Evolutionary conservation across 176 grass and related monocot genomes (phyloP), one percentile per base, ranked within the genome.

Genomic region (Tillandsia leiboldiana): DNA sequence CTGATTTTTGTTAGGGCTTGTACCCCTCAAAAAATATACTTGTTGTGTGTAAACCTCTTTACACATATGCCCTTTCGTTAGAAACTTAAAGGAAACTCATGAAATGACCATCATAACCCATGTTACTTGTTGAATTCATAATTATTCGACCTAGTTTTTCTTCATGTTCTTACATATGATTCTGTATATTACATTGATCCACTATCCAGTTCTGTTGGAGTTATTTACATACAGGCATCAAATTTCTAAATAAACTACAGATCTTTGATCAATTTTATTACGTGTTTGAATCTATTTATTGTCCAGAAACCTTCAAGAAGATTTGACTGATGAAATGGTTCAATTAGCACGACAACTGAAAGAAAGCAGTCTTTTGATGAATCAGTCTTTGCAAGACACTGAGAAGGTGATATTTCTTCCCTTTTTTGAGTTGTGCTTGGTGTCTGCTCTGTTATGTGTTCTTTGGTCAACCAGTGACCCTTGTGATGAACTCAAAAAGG

Each of bases 271-370:
- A 13, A 70, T 71, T 52, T 78, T 50, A 53, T 69, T 3, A 61
- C 29, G 26, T n/a, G 58, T 50, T 42, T 70, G 14, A 64, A 7
- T 66, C 59, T 49, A 51, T 77, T 68, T 72, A 42, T 42, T 42
- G 50, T 17, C 22, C 79, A 97, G 89, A 82, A 87, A 85, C 53
- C 82, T 92, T 52, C 93, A 97, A 90, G 93, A 97, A 50, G 93
- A 85, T 86, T 68, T 97, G 66, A 90, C 89, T 2, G 93, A 97
- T 42, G 93, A 97, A 83, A 92, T 97, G 86, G 93, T 97, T 11
- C 81, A 70, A 3, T 75, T 97, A 68, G 93, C 81, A 71, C 89
- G 68, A 2, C 84, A 92, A 72, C 84, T 97, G 68, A 97, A 90
- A 76, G 86, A 97, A 78, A 73, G 86, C 26, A 92, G 86, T 75